Base-by-base conservation (phyloP, 176 grass and related monocot genomes). In the Carex pumila region DNA sequence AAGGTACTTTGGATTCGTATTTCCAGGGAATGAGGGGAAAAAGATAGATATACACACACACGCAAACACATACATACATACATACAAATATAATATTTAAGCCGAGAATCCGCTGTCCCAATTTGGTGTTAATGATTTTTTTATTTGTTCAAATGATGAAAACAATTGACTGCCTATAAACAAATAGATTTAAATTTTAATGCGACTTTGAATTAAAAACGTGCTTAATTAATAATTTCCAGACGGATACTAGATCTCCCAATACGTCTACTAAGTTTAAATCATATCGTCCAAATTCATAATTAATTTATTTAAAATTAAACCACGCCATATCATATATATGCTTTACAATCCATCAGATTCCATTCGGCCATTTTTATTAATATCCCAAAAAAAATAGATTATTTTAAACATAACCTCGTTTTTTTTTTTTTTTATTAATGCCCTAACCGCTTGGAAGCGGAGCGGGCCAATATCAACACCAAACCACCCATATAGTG, bases 1-100 rank as follows among this genome's bases (percentile, higher is more conserved):
- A 78, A 56, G 73, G 7, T 34, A 78, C 73, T 78, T 57, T 57
- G 25, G 47, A 56, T 78, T 57, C 47, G 73, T 55, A 78, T 57
- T 10, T 49, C 71, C 71, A 53, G 71, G 19, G 71, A 74, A 74
- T 74, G 71, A 29, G 41, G 71, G n/a, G n/a, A 29, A 73, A 19
- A 7, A 47, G 18, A 74, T n/a, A 47, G 32, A 72, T 7, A 25
- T 25, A 25, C 0, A 25, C 0, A 25, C 25, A 25, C 25, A 25
- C 25, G 0, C 0, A 25, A 0, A 25, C 25, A 25, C 25, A 25
- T 0, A 25, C 25, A 25, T 25, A 6, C 0, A 43, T 41, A 70
- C 6, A 39, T 68, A 17, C 3, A 39, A n/a, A 13, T 7, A 18
- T 41, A 25, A 25, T 25, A 25, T 0, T 25, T 25, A 41, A 41